Conservation (phyloP, 1,139 yeast genomes). For the Geotrichum carabidarum region DNA sequence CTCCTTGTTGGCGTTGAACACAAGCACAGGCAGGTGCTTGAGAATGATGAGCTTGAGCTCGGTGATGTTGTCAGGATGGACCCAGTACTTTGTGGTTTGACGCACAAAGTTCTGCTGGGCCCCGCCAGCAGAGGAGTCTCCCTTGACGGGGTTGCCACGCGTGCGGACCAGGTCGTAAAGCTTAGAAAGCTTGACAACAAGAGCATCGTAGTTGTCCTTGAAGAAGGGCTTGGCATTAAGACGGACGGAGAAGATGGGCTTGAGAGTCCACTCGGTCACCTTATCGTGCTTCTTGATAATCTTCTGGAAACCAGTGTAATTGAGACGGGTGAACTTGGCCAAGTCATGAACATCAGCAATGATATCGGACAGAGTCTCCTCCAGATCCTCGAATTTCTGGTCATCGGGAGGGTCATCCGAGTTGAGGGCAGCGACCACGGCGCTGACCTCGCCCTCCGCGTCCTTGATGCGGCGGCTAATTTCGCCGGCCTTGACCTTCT, state of each 20-base stretch:
- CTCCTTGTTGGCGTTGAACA: conserved; percentile 92
- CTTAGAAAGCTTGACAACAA: conserved; percentile 83
- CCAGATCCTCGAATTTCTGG: conserved; percentile 84
- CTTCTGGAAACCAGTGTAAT: conserved; percentile 94
- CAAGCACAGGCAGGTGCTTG: conserved; percentile 93
- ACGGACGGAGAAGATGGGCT: conserved; percentile 89
- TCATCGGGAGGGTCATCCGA: conserved; percentile 43
- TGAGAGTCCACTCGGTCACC: conserved; percentile 72
- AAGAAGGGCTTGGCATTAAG: conserved; percentile 90
- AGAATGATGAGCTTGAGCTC: conserved; percentile 86
- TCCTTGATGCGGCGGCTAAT: conserved; percentile 77
- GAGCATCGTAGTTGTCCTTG: conserved; percentile 85
- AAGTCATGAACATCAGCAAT: conserved; percentile 97
- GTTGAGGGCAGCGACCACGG: conserved; percentile 51
- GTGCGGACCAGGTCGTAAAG: conserved; percentile 90
- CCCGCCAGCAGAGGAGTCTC: conserved; percentile 96
- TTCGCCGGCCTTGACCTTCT: conserved; percentile 80
- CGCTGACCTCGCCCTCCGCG: conserved; percentile 62
- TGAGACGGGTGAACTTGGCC: conserved; percentile 85
- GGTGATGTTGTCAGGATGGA: conserved; percentile 97
- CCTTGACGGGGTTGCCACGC: conserved; percentile 88
- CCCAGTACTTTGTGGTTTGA: conserved; percentile 98
- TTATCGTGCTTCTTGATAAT: conserved; percentile 95
- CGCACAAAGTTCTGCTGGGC: conserved; percentile 95
- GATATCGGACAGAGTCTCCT: conserved; percentile 84